Evolutionary conservation across 2,329 filamentous ascomycete species (phyloP).

Genomic region (Ophiocordyceps camponoti-leonardi): DNA sequence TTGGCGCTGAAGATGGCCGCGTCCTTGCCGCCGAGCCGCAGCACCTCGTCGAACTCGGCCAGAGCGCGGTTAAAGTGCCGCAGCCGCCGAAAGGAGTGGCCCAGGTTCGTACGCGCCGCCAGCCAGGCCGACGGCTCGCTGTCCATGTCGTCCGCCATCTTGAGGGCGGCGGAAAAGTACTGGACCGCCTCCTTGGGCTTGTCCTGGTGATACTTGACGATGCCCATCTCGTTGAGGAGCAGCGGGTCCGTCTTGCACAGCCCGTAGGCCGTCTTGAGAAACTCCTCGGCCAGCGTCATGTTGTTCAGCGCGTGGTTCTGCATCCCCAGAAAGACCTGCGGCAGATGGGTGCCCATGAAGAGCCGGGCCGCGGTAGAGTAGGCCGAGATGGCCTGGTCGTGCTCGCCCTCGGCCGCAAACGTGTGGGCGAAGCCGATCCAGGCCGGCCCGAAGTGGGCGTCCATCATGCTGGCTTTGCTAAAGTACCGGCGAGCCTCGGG

Average conservation of each 20-base stretch:
- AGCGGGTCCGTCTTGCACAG: conserved; percentile 75
- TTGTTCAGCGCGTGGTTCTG: conserved; percentile 95
- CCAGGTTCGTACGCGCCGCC: conserved; percentile 73
- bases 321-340: conserved; percentile 94
- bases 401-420: conserved; percentile 91
- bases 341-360: conserved; percentile 93
- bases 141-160: conserved; percentile 63
- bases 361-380: conserved; percentile 89
- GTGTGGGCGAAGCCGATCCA: conserved; percentile 99
- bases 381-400: conserved; percentile 94
- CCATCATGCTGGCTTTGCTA: conserved; percentile 93
- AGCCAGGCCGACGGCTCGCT: conserved; percentile 72
- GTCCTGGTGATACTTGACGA: conserved; percentile 89
- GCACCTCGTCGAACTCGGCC: conserved; percentile 69
- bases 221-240: conserved; percentile 85
- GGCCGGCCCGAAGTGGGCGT: conserved; percentile 88
- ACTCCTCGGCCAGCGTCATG: conserved; percentile 83
- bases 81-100: conserved; percentile 65
- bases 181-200: conserved; percentile 57
- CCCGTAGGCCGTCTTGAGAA: conserved; percentile 73
- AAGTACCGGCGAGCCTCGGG: conserved; percentile 92
- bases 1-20: conserved; percentile 66
- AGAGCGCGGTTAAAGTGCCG: conserved; percentile 55
- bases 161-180: conserved; percentile 62
- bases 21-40: conserved; percentile 67